Percentiles rank a stretch among this genome's conserved stretches.
Evolutionary conservation across 495 filamentous ascomycete genomes (phyloP).

Genomic region (Neurospora tetraspora): DNA sequence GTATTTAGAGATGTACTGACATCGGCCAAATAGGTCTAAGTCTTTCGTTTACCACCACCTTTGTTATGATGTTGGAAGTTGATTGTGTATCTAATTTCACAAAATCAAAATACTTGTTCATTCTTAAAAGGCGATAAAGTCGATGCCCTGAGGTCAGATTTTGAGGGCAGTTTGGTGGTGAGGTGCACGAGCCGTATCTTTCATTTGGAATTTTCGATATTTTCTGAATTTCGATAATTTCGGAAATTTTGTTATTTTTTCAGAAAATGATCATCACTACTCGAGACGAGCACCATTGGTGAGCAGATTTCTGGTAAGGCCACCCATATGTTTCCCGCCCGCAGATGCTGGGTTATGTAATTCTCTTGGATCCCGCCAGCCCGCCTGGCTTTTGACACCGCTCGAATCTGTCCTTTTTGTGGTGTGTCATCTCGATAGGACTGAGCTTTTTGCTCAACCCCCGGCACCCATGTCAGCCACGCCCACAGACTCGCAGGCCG

Average conservation of each 20-base stretch:
- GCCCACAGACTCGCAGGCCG: slow-evolving; percentile 11
- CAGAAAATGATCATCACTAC: too few relatives aligned
- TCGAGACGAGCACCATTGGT: neutral
- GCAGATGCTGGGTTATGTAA: neutral
- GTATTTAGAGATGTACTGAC: too few relatives aligned
- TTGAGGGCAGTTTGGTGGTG: too few relatives aligned
- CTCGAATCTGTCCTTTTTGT: slow-evolving; percentile 15
- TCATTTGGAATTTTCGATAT: neutral
- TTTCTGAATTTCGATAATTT: neutral
- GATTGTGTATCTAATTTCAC: too few relatives aligned
- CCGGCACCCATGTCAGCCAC: neutral
- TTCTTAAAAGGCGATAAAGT: too few relatives aligned
- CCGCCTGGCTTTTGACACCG: neutral
- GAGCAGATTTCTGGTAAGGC: neutral
- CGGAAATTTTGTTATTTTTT: neutral
- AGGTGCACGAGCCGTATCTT: too few relatives aligned
- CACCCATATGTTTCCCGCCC: neutral
- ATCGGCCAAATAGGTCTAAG: too few relatives aligned
- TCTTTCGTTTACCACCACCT: too few relatives aligned
- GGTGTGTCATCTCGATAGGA: neutral
- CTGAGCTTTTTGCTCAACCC: neutral
- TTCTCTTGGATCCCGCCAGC: slow-evolving; percentile 10
- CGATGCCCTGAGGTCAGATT: too few relatives aligned
- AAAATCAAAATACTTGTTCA: too few relatives aligned
- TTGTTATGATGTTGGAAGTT: too few relatives aligned